Conservation (phyloP, 345 rosid genomes). For the Microthlaspi erraticum region DNA sequence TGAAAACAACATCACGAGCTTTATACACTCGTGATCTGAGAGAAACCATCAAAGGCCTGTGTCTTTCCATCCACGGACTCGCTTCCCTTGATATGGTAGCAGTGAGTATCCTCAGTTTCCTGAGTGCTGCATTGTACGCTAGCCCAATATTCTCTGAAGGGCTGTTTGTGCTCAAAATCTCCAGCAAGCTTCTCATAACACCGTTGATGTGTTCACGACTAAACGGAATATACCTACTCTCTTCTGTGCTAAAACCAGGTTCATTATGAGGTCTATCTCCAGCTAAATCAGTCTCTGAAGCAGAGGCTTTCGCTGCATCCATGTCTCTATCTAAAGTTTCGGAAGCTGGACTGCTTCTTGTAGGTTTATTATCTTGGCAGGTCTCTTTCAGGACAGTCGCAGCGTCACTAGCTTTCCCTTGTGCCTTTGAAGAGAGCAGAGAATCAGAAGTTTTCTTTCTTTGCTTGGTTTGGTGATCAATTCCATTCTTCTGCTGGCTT, state of each 20-base stretch:
- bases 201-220: constrained; percentile 46
- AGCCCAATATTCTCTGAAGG: constrained; percentile 50
- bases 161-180: constrained; percentile 55
- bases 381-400: constrained; percentile 56
- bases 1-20: constrained; percentile 54
- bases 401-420: constrained; percentile 51
- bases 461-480: constrained; percentile 57
- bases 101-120: constrained; percentile 54
- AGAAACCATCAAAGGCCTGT: constrained; percentile 55
- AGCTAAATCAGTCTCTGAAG: constrained; percentile 43
- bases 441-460: constrained; percentile 58
- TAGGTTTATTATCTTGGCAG: constrained; percentile 50
- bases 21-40: constrained; percentile 45
- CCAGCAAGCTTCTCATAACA: constrained; percentile 48
- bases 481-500: constrained; percentile 78
- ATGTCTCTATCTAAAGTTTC: constrained; percentile 46
- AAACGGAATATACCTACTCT: constrained; percentile 44
- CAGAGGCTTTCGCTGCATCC: constrained; percentile 41
- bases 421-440: constrained; percentile 46
- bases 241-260: constrained; percentile 42
- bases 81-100: constrained; percentile 48
- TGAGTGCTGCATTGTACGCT: constrained; percentile 54
- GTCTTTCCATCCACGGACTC: constrained; percentile 66
- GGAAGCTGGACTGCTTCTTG: constrained; percentile 40
- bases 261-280: constrained; percentile 46